A percentile compares a stretch with the other conserved stretches of the same genome.
Conservation (phyloP, 768 basidiomycete species). For the Panellus pusillus region DNA sequence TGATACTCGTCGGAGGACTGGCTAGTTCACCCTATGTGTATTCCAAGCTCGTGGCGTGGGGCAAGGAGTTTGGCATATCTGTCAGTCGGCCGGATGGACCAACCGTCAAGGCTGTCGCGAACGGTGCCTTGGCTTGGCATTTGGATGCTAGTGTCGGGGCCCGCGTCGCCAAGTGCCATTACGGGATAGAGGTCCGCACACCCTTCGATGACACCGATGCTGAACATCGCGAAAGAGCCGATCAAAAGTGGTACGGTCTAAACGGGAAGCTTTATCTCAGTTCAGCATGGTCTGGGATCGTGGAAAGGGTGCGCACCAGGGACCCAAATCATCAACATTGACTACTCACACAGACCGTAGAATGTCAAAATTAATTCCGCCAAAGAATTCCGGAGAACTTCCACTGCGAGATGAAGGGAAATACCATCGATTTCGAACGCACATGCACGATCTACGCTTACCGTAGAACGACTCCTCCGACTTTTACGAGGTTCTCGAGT, state of each 20-base stretch:
- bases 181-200: constrained; percentile 21
- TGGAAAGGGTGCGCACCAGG: constrained; percentile 22
- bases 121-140: constrained; percentile 32
- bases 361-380: constrained; percentile 11
- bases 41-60: constrained; percentile 25
- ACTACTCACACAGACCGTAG: not conserved
- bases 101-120: constrained; percentile 29
- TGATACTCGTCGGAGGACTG: constrained; percentile 31
- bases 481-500: constrained; percentile 17
- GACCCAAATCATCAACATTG: too few relatives aligned
- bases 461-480: constrained; percentile 10
- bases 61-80: constrained; percentile 18
- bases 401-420: not conserved
- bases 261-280: constrained; percentile 11
- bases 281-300: constrained; percentile 24
- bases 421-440: not conserved
- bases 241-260: constrained; percentile 2
- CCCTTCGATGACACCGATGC: constrained; percentile 11
- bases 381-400: not conserved
- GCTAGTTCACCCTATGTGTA: constrained; percentile 30
- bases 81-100: constrained; percentile 26
- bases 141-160: constrained; percentile 25
- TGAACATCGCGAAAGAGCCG: constrained; percentile 8
- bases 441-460: constrained; percentile 14
- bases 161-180: constrained; percentile 27